phyloP scores from a whole-genome alignment of 257 asterid genomes.

The Gentiana macrophylla region DNA sequence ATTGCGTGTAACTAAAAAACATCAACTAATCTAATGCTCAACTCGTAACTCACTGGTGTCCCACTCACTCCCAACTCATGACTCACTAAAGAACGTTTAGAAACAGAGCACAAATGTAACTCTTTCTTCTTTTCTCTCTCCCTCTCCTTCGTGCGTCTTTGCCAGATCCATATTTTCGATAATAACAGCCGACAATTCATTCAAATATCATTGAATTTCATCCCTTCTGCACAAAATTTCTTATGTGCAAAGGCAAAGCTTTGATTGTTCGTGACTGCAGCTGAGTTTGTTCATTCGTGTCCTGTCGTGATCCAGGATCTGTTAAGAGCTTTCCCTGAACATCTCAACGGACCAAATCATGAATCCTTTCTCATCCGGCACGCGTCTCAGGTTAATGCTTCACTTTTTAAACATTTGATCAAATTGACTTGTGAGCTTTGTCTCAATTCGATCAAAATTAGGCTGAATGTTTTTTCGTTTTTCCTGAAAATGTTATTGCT shows the following conservation, averaged over 20 bases:
- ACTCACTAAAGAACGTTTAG: no score
- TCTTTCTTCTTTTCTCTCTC: neutral
- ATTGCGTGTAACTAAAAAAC: no score
- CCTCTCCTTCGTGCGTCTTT: conserved; percentile 1
- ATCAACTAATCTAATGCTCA: no score
- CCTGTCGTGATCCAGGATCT: conserved; percentile 23
- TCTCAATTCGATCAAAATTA: conserved; percentile 2
- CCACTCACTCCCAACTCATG: no score
- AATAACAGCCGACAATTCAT: no score
- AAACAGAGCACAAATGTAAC: no score
- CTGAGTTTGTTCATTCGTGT: conserved; percentile 3
- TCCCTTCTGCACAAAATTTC: neutral
- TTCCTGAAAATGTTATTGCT: neutral
- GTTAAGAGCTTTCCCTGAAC: conserved; percentile 39
- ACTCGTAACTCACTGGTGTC: no score
- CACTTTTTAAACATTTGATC: neutral
- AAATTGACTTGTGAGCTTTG: conserved; percentile 1
- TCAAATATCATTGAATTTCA: conserved; percentile 4
- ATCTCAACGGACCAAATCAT: conserved; percentile 57
- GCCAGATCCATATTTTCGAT: no score
- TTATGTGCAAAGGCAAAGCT: no score
- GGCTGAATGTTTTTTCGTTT: neutral
- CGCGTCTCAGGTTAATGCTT: conserved; percentile 62
- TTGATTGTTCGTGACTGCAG: neutral
- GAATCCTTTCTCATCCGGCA: conserved; percentile 88